Evolutionary conservation across 805 yeast genomes (phyloP), one percentile per base, ranked within the genome.

Genomic region (Scheffersomyces lignosus): DNA sequence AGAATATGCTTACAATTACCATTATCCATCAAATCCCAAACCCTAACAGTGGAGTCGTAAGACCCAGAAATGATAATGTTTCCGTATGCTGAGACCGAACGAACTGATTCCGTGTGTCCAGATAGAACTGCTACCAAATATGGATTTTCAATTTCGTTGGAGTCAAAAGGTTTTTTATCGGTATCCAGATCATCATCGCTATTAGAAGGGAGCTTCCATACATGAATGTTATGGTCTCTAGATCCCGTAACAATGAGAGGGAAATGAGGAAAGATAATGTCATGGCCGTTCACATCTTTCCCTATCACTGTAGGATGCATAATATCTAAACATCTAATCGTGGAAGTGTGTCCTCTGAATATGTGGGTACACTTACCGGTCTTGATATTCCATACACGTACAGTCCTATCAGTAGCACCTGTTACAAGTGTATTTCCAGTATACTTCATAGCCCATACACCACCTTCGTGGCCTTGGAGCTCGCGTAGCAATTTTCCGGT

Each of bases 381-480:
- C 38, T 77, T 73, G 43, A 90, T 80, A 56, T 90, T 87, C 99
- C 99, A 93, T 4, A 93, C 80, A 40, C 99, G 75, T 3, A 93
- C 95, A 0, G 96, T 83, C 48, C 96, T 76, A 62, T 93, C 99
- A 0, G 97, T 91, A 2, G 96, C 84, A 0, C 98, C 99, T 41
- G 95, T 85, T 1, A 91, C 96, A 30, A 93, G 70, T 6, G 89
- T 87, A 51, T 82, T 80, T 15, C 87, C 89, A 37, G 77, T 71
- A 55, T 89, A 90, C 61, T 91, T 88, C 57, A 93, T 72, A 1
- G 99, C 98, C 99, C 99, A 93, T 4, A 93, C 99, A 27, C 99
- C 99, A 30, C 99, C 99, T 37, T 85, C 95, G 56, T 93, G 99
- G 5, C 96, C 97, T 29, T 73, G 70, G 29, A 93, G 70, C 4